A percentile compares a stretch with the other conserved stretches of the same genome.
These are phyloP conservation scores for Nitzschia sp. DNA, from an alignment of 108 stramenopile genomes.

Conservation along the genomic window DNA sequence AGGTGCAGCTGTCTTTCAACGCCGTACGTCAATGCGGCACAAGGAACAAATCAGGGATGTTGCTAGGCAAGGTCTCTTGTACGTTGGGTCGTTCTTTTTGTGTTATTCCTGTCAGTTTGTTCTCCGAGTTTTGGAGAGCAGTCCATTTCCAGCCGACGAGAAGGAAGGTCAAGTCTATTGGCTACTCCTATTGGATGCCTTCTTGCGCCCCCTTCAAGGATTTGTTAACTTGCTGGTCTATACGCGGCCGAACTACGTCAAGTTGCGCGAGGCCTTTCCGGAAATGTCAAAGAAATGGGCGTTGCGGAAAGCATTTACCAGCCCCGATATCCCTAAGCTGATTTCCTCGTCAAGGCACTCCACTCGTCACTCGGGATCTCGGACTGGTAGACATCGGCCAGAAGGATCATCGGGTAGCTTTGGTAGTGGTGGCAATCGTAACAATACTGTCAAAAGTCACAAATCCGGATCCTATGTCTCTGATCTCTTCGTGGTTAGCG, in stretches of 20 bases:
- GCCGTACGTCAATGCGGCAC: background rate
- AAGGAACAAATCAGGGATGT: conserved; percentile 6
- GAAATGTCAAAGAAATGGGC: conserved; percentile 5
- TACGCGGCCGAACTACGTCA: conserved; percentile 29
- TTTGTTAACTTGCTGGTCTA: conserved; percentile 46
- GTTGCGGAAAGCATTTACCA: background rate
- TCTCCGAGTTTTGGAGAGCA: conserved; percentile 7
- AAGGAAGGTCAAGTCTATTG: conserved; percentile 3
- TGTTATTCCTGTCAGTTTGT: conserved; percentile 8
- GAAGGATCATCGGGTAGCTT: background rate
- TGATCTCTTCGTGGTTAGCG: background rate
- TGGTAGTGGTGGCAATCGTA: background rate
- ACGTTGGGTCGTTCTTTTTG: conserved; percentile 16
- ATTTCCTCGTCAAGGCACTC: background rate
- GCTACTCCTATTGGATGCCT: conserved; percentile 1
- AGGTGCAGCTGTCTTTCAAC: background rate
- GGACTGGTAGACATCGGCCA: background rate
- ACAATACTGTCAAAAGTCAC: background rate
- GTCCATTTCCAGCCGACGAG: conserved; percentile 3
- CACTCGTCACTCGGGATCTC: background rate
- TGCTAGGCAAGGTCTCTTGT: conserved; percentile 10
- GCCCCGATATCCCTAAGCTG: background rate
- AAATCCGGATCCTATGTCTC: background rate
- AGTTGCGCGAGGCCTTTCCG: background rate
- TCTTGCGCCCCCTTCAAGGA: conserved; percentile 39